A percentile compares a stretch with the other conserved stretches of the same genome.
Conservation (phyloP, 331 rosid species). For the Rhamnella rubrinervis region DNA sequence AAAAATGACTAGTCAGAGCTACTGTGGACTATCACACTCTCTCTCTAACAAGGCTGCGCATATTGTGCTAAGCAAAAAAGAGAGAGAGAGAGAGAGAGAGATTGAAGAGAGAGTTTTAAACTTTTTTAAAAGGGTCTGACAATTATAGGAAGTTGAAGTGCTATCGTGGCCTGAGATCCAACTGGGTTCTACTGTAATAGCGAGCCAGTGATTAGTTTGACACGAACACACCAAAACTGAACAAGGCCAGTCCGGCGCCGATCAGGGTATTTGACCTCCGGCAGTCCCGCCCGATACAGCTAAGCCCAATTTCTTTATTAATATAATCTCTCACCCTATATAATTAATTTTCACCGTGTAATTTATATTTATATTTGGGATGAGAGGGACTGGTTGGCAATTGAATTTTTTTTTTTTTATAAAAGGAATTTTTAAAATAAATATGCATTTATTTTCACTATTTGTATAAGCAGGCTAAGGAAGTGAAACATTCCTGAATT, state of each 20-base stretch:
- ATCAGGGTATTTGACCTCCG: slow-evolving; percentile 27
- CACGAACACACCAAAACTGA: slow-evolving; percentile 12
- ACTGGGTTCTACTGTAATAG: background rate
- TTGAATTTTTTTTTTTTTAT: too few species aligned
- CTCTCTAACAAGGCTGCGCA: background rate
- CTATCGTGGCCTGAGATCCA: background rate
- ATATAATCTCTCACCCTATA: background rate
- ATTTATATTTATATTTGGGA: background rate
- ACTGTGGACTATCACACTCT: slow-evolving; percentile 22
- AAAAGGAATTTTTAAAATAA: background rate
- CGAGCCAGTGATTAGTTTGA: slow-evolving; percentile 1
- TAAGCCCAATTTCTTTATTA: slow-evolving; percentile 7
- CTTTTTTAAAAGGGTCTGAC: background rate
- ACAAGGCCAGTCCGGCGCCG: slow-evolving; percentile 22
- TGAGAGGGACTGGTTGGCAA: background rate
- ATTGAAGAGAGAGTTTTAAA: background rate
- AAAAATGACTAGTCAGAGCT: slow-evolving; percentile 20
- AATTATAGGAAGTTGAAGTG: background rate
- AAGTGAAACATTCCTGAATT: background rate
- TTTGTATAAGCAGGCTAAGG: background rate
- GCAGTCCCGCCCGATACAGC: slow-evolving; percentile 30
- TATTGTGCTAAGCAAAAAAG: background rate
- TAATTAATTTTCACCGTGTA: background rate
- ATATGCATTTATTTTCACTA: background rate
- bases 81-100: background rate